A percentile compares a stretch with the other conserved stretches of the same genome.
Evolutionary conservation across 1,284 basidiomycete species (phyloP).

Genomic region (Spongiforma sp.): DNA sequence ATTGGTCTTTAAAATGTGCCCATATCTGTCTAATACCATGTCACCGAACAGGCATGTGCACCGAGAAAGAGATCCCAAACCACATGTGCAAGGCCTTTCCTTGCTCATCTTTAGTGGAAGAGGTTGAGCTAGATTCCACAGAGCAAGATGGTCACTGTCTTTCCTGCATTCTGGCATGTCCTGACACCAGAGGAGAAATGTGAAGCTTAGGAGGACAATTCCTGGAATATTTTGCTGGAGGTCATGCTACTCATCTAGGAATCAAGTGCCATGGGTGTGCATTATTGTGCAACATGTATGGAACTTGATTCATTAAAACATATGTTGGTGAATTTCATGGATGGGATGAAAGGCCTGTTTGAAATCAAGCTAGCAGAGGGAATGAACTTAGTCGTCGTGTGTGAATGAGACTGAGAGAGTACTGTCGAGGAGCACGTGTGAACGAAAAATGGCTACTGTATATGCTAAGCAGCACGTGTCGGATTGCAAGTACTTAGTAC

Average conservation of each 20-base stretch:
- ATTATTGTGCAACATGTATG: neutral
- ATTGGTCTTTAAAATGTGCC: constrained; percentile 56
- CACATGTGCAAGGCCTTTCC: constrained; percentile 59
- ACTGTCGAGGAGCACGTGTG: no score
- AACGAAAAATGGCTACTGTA: no score
- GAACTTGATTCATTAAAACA: constrained; percentile 12
- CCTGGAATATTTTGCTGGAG: constrained; percentile 51
- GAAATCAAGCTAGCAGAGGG: no score
- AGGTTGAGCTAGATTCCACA: constrained; percentile 63
- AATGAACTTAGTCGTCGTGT: no score
- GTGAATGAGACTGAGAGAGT: no score
- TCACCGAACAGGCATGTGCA: constrained; percentile 65
- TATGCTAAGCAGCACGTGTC: no score
- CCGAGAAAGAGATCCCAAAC: constrained; percentile 74
- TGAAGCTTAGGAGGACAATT: constrained; percentile 63
- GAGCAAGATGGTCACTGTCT: constrained; percentile 67
- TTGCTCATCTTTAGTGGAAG: constrained; percentile 56
- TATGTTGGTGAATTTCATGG: constrained; percentile 66
- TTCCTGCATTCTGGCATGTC: constrained; percentile 66
- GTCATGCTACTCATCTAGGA: constrained; percentile 45
- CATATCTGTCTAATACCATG: constrained; percentile 68
- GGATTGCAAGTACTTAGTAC: no score
- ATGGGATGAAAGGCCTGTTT: no score
- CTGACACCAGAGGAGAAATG: constrained; percentile 60
- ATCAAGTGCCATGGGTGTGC: neutral